Evolutionary conservation across 768 basidiomycete genomes (phyloP), one percentile per base, ranked within the genome.

Genomic region (Basidioascus undulatus): DNA sequence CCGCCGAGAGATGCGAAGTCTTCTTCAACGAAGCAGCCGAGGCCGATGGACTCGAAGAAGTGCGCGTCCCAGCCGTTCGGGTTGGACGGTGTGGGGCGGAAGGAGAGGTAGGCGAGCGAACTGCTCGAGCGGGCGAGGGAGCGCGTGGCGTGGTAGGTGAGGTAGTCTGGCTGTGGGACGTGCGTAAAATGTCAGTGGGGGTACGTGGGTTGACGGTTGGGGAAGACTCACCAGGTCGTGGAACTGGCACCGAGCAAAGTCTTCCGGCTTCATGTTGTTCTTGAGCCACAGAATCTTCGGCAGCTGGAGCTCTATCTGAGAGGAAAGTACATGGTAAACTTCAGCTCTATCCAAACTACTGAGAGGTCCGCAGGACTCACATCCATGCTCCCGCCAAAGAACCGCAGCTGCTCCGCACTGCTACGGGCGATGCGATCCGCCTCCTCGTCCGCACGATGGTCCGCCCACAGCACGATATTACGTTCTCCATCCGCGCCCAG

Each of bases 241-340:
- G 62, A 80, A 79, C 51, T 81, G 76, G 59, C 76, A 80, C 40
- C 62, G 62, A 19, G 68, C 58, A n/a, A 98, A 96, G 15, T 63
- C 64, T 10, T 67, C 60, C 0, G 70, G 54, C 2, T 67, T 53
- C 86, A 96, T 87, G 61, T 78, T 65, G 44, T 71, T 74, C 58
- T 87, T 94, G 32, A 96, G 67, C 92, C 92, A 96, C 23, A 96
- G 71, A 24, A 87, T 76, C 58, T 96, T 96, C 0, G 89, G 89
- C 33, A 94, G 72, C 59, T 96, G 87, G 32, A 94, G 68, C 81
- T 92, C 47, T 11, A 39, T 18, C 31, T 36, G 27, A 24, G 19
- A 19, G 15, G 5, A 15, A 30, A 30, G 28, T 15, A 15, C 28
- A 9, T 30, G 10, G 15, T 15, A 19, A 36, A 37, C n/a, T 20